Percentiles rank a stretch among this genome's conserved stretches.
Evolutionary conservation across 176 grass and related monocot species (phyloP).

Genomic region (Chrysopogon serrulatus): DNA sequence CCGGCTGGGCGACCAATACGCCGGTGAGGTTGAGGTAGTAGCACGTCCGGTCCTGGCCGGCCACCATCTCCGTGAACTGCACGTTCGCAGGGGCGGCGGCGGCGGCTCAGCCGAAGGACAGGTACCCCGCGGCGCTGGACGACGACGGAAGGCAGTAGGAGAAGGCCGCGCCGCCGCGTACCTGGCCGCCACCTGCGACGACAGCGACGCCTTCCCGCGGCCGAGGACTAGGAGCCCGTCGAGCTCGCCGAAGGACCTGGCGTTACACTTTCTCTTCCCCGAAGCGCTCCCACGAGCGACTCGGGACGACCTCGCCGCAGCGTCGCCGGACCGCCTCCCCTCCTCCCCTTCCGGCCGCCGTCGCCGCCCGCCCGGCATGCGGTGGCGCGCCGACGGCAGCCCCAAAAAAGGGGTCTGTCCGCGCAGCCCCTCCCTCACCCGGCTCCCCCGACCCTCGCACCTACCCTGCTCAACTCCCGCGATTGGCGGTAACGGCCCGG

Average conservation of each 20-base stretch:
- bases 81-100: neutral
- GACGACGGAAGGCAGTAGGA: slow-evolving; percentile 78
- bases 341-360: slow-evolving; percentile 46
- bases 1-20: slow-evolving; percentile 40
- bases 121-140: slow-evolving; percentile 46
- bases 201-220: slow-evolving; percentile 39
- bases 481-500: too few relatives aligned
- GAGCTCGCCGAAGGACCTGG: slow-evolving; percentile 30
- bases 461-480: too few relatives aligned
- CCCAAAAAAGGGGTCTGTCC: too few relatives aligned
- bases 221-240: slow-evolving; percentile 68
- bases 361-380: too few relatives aligned
- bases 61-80: slow-evolving; percentile 48
- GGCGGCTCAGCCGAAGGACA: slow-evolving; percentile 24
- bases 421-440: too few relatives aligned
- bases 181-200: slow-evolving; percentile 37
- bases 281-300: too few relatives aligned
- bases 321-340: too few relatives aligned
- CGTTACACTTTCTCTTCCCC: too few relatives aligned
- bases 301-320: too few relatives aligned
- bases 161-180: slow-evolving; percentile 51
- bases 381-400: too few relatives aligned
- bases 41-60: neutral
- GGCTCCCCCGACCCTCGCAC: too few relatives aligned
- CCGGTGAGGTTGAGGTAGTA: slow-evolving; percentile 61